Evolutionary conservation across 2,329 filamentous ascomycete species (phyloP).

Genomic region (Domatiomyces globalis): DNA sequence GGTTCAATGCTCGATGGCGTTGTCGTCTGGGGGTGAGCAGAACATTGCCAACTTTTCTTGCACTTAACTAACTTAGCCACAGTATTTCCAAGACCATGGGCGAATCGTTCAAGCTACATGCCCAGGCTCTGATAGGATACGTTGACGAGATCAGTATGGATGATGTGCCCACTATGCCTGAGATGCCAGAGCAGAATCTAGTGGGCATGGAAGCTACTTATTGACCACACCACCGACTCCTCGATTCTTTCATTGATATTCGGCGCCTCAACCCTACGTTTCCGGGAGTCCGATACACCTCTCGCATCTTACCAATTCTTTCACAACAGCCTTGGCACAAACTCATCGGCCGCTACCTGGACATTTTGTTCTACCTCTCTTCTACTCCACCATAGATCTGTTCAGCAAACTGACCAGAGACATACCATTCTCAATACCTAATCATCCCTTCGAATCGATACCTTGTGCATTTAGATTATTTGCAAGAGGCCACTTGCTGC

Average conservation of each 20-base stretch:
- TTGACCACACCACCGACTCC: conserved; percentile 3
- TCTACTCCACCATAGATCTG: not conserved
- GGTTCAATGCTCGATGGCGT: conserved; percentile 97
- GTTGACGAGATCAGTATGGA: conserved; percentile 57
- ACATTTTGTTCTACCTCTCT: not conserved
- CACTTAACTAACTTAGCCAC: conserved; percentile 30
- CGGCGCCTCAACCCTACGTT: not conserved
- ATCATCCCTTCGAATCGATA: not conserved
- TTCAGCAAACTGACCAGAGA: not conserved
- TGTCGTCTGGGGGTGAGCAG: conserved; percentile 93
- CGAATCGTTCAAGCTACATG: conserved; percentile 92
- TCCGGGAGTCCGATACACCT: not conserved
- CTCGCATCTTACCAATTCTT: not conserved
- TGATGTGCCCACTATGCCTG: conserved; percentile 20
- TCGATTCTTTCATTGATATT: not conserved
- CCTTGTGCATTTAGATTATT: not conserved
- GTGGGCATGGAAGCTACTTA: conserved; percentile 16
- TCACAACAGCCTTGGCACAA: not conserved
- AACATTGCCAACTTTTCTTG: conserved; percentile 10
- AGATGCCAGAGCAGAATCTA: conserved; percentile 13
- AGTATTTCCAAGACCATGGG: conserved; percentile 69
- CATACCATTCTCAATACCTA: not conserved
- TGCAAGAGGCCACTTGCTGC: not conserved
- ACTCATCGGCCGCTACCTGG: not conserved
- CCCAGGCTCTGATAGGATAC: conserved; percentile 85